A percentile compares a stretch with the other conserved stretches of the same genome.
Evolutionary conservation across 2,329 filamentous ascomycete genomes (phyloP).

Genomic region (Xylariaceae sp.): DNA sequence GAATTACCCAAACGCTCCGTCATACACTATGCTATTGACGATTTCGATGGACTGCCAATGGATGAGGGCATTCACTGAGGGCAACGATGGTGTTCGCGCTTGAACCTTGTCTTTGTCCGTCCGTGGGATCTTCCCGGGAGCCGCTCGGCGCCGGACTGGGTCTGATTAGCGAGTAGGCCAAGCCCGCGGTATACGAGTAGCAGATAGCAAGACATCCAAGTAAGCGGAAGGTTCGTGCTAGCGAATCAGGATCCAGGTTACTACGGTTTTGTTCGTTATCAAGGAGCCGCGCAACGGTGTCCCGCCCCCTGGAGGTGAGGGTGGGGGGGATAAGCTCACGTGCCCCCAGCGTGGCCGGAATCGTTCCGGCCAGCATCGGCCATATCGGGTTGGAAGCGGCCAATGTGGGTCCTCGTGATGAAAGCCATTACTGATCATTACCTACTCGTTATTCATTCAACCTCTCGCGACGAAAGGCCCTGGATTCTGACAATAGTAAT

Average conservation of each 20-base stretch:
- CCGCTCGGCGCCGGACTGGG: not conserved
- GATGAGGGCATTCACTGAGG: not conserved
- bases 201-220: not conserved
- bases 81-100: not conserved
- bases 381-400: constrained; percentile 13
- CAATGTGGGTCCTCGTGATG: constrained; percentile 7
- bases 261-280: too few species aligned
- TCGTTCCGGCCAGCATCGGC: constrained; percentile 19
- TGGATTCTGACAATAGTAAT: not conserved
- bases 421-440: constrained; percentile 18
- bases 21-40: too few species aligned
- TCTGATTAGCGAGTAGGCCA: not conserved
- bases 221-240: not conserved
- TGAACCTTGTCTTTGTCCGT: not conserved
- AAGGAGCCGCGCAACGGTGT: too few species aligned
- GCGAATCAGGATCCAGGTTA: not conserved
- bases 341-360: constrained; percentile 18
- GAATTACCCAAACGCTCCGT: too few species aligned
- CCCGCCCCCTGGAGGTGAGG: too few species aligned
- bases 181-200: too few species aligned
- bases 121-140: not conserved
- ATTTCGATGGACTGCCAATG: too few species aligned
- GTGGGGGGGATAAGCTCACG: constrained; percentile 8
- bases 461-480: not conserved
- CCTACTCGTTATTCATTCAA: constrained; percentile 10